phyloP scores from a whole-genome alignment of 2,329 filamentous ascomycete species.

The Fusarium sp. region DNA sequence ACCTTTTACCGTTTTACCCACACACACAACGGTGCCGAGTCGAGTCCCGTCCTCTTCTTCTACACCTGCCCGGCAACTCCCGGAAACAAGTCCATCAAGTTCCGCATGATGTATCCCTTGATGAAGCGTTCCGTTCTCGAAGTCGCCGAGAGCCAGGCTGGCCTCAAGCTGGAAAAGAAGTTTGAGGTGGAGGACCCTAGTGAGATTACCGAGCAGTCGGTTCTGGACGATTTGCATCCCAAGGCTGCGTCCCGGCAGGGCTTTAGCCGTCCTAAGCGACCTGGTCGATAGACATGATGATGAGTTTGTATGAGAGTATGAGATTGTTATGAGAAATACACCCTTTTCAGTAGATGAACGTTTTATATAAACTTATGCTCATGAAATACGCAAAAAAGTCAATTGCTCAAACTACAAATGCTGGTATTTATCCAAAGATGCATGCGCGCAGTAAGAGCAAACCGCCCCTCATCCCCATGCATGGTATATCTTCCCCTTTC shows the following conservation, averaged over 20 bases:
- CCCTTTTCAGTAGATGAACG: neutral
- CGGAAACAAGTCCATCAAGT: conserved; percentile 78
- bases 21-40: conserved; percentile 63
- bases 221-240: conserved; percentile 76
- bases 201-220: conserved; percentile 76
- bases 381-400: conserved; percentile 35
- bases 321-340: conserved; percentile 2
- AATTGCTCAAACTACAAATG: conserved; percentile 48
- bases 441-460: conserved; percentile 47
- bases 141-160: conserved; percentile 74
- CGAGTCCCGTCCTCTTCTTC: conserved; percentile 78
- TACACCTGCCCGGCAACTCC: conserved; percentile 81
- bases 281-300: conserved; percentile 66
- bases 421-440: conserved; percentile 49
- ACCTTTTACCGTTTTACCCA: conserved; percentile 79
- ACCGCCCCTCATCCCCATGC: conserved; percentile 38
- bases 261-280: conserved; percentile 84
- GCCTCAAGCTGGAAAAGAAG: conserved; percentile 75
- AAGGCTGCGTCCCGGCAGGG: conserved; percentile 73
- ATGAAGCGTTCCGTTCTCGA: conserved; percentile 75
- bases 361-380: conserved; percentile 7
- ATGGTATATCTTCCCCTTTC: conserved; percentile 45
- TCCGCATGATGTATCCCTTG: conserved; percentile 85
- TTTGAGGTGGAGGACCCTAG: conserved; percentile 75
- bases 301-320: conserved; percentile 9